These are phyloP conservation scores for Metarhizium sp. DNA, from an alignment of 2,329 filamentous ascomycete species.

Conservation along the genomic window DNA sequence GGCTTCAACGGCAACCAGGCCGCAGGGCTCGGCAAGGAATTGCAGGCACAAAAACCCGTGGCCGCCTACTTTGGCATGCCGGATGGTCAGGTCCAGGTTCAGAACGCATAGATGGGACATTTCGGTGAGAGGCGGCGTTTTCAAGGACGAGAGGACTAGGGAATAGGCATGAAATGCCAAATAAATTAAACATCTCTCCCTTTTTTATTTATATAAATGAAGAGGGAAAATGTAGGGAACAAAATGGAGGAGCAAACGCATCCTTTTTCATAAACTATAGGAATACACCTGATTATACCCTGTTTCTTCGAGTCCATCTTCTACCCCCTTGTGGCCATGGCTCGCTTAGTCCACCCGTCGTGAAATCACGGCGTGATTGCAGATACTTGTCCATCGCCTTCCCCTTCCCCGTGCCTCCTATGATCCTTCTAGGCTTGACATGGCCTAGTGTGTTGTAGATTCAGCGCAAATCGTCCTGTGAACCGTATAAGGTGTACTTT, in stretches of 20 bases:
- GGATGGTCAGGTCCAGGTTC: constrained; percentile 50
- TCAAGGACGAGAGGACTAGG: neutral
- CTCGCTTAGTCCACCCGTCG: neutral
- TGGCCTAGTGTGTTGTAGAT: neutral
- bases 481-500: constrained; percentile 15
- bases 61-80: constrained; percentile 93
- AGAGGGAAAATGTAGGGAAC: too few species aligned
- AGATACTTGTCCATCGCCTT: neutral
- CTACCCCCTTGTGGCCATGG: neutral
- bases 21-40: constrained; percentile 37
- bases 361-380: neutral
- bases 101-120: constrained; percentile 7
- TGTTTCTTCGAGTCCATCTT: neutral
- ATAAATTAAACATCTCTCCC: neutral
- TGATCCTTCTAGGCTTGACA: neutral
- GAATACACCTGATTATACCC: neutral
- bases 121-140: neutral
- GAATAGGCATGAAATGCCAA: neutral
- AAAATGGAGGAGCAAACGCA: too few species aligned
- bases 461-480: constrained; percentile 19
- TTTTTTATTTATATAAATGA: too few species aligned
- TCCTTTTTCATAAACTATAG: too few species aligned
- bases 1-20: constrained; percentile 69
- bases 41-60: constrained; percentile 80
- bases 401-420: neutral